Evolutionary conservation across 2,329 filamentous ascomycete genomes (phyloP), one percentile per base, ranked within the genome.

Genomic region (Dactylellina sp.): DNA sequence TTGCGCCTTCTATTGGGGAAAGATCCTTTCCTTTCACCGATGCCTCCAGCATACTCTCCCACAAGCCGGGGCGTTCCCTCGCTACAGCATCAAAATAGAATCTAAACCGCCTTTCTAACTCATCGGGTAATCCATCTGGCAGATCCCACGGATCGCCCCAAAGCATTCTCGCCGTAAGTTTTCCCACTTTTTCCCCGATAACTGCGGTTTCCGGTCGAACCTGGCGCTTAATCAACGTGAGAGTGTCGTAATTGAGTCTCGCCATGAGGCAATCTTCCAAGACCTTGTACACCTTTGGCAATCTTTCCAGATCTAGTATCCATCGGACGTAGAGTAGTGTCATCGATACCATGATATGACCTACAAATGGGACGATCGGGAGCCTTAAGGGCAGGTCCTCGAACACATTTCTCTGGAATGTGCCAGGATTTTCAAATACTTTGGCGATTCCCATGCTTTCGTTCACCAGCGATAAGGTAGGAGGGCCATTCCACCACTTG

Each of bases 171-270:
- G n/a, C 5, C 20, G 44, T 14, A 24, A 6, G 22, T 3, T 20
- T 18, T 11, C 7, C 44, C n/a, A 47, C 9, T 20, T 47, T 2
- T 24, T 11, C 9, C 22, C 7, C 11, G 11, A 59, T 46, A 6
- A 47, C 39, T 20, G 14, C 14, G 20, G 56, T 61, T 40, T 61
- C 42, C 56, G 56, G 46, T 49, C 18, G 44, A 24, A 47, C 4
- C 11, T 42, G 49, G 20, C 12, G 14, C 28, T 25, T 44, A 18
- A 61, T 49, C 20, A 37, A 24, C 16, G 9, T 49, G 42, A 49
- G 25, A 32, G 37, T 39, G 25, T 61, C 42, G 56, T 49, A 49
- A 61, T 61, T 47, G 18, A 61, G 22, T 22, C 25, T 49, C 1
- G 7, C 11, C 16, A 49, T 25, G 9, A 61, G 22, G 28, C 40